phyloP scores from a whole-genome alignment of 164 flowering plant genomes.

The Hamamelis virginiana region DNA sequence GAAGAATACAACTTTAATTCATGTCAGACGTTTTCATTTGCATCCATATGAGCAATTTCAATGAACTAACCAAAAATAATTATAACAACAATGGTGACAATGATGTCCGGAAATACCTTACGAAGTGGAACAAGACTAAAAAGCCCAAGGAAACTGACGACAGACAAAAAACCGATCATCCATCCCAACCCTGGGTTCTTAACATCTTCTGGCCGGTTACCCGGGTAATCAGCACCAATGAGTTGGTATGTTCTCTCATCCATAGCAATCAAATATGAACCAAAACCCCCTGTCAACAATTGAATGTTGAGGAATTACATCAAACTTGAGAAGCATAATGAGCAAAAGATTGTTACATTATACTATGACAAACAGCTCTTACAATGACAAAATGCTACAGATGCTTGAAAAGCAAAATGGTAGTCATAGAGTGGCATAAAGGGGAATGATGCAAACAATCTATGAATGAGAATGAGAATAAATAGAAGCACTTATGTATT shows the following conservation, averaged over 20 bases:
- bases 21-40: not conserved
- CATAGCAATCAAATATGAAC: slow-evolving; percentile 86
- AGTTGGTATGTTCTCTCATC: slow-evolving; percentile 85
- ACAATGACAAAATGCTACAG: not conserved
- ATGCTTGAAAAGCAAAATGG: too few species aligned
- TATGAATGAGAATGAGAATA: too few species aligned
- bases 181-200: slow-evolving; percentile 83
- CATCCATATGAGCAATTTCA: not conserved
- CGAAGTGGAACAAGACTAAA: slow-evolving; percentile 95
- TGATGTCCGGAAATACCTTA: slow-evolving; percentile 54
- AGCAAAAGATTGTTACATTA: not conserved
- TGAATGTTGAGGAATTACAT: slow-evolving; percentile 1
- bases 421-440: too few species aligned
- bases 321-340: not conserved
- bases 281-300: slow-evolving; percentile 77
- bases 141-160: slow-evolving; percentile 93
- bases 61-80: not conserved
- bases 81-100: not conserved
- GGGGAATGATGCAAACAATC: too few species aligned
- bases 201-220: slow-evolving; percentile 86
- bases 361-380: not conserved
- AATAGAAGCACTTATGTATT: not conserved
- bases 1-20: not conserved
- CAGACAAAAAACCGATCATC: slow-evolving; percentile 91
- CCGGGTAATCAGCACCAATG: slow-evolving; percentile 86